These are phyloP conservation scores for Epichloe gansuensis DNA, from an alignment of 2,329 filamentous ascomycete genomes.

Conservation along the genomic window DNA sequence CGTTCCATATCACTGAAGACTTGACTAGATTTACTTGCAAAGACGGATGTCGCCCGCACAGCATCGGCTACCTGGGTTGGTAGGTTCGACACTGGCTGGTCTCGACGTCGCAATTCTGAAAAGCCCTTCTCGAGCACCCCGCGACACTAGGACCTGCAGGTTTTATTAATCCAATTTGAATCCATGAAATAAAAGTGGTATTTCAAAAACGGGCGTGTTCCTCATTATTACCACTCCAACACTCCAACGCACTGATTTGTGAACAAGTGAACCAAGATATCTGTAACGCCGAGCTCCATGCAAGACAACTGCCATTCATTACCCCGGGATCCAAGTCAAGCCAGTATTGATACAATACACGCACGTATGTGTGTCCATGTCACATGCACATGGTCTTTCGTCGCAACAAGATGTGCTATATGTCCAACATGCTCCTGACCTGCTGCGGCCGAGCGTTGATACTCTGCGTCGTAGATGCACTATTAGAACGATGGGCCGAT, in stretches of 20 bases:
- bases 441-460: slow-evolving; percentile 37
- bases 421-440: slow-evolving; percentile 44
- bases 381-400: too few species aligned
- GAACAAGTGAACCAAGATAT: neutral
- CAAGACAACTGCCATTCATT: neutral
- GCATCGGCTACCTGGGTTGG: too few species aligned
- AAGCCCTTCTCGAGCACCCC: too few species aligned
- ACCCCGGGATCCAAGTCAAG: neutral
- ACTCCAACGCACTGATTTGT: neutral
- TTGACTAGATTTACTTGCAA: too few species aligned
- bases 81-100: too few species aligned
- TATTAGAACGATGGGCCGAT: slow-evolving; percentile 29
- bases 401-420: slow-evolving; percentile 19
- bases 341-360: too few species aligned
- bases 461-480: slow-evolving; percentile 33
- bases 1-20: too few species aligned
- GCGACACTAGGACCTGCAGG: neutral
- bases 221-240: neutral
- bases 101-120: too few species aligned
- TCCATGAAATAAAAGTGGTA: neutral
- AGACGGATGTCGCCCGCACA: too few species aligned
- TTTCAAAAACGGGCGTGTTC: neutral
- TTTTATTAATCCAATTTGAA: neutral
- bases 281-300: neutral
- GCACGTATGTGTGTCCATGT: too few species aligned